phyloP scores from a whole-genome alignment of 176 grass and related monocot genomes.

The Musa beccarii region DNA sequence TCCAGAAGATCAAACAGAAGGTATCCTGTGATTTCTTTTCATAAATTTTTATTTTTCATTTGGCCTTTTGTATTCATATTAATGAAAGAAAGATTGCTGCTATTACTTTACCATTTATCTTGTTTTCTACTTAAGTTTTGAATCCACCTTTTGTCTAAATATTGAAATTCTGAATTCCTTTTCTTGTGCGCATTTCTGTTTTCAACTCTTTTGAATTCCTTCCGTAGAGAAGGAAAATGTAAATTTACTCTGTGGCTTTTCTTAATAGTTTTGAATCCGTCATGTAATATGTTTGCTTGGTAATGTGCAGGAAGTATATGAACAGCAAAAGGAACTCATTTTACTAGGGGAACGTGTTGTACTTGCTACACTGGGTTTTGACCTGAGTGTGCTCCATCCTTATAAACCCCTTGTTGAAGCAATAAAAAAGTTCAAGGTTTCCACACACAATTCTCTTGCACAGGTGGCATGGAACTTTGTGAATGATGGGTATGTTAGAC shows the following conservation, averaged over 20 bases:
- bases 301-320: constrained; percentile 77
- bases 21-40: constrained; percentile 12
- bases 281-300: neutral
- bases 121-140: too few relatives aligned
- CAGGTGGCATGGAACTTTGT: constrained; percentile 99
- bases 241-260: too few relatives aligned
- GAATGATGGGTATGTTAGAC: constrained; percentile 89
- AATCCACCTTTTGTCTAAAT: too few relatives aligned
- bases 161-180: too few relatives aligned
- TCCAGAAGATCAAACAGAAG: constrained; percentile 81
- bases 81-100: too few relatives aligned
- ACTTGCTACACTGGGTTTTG: constrained; percentile 80
- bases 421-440: constrained; percentile 77
- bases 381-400: constrained; percentile 73
- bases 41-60: neutral
- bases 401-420: constrained; percentile 90
- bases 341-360: constrained; percentile 73
- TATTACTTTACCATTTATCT: too few relatives aligned
- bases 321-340: constrained; percentile 93
- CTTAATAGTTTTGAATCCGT: too few relatives aligned
- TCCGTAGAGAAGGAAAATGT: too few relatives aligned
- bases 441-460: constrained; percentile 77
- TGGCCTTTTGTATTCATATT: too few relatives aligned
- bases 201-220: too few relatives aligned
- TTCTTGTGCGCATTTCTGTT: too few relatives aligned